Base-by-base conservation (phyloP, 352 stramenopile genomes). In the Pythium brachiatum region DNA sequence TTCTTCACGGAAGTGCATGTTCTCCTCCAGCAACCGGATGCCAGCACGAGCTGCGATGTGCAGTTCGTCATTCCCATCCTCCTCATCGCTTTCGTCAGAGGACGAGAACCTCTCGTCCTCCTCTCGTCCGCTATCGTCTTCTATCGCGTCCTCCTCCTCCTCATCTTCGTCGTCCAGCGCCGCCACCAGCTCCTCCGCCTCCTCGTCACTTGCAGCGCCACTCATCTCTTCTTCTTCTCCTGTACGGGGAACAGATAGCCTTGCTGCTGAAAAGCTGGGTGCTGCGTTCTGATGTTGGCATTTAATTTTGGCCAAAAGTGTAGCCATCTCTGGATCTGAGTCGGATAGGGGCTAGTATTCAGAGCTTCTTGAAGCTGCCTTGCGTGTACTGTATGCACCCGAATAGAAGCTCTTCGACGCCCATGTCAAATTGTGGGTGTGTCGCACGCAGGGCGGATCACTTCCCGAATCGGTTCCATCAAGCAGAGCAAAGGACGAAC, bases 11-110 rank as follows among this genome's bases (percentile, higher is more conserved):
- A 91, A 75, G 44, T 88, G 79, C 31, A 72, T 78, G 58, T 91
- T 89, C 57, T 91, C 82, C 53, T 89, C 82, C 23, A 91, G 31
- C 39, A 91, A 64, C 16, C 75, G 76, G 52, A 91, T 91, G 3
- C 81, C 81, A 20, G 81, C 81, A 54, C 81, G 74, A 34, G 81
- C 81, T 0, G 81, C 81, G 48, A 81, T 76, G 44, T 84, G 65
- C 3, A 89, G 74, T 58, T 82, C 78, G 7, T 76, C 73, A 32
- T 74, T 68, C 2, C 80, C 69, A 6, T 77, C 68, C 3, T 73
- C 69, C 0, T 70, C 65, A 2, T 69, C 74, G 1, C 67, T 39
- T n/a, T 27, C 32, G 7, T 55, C 23, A 23, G 59, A 47, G 26
- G 53, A 27, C 18, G n/a, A 25, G 23, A 39, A 25, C 2, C 27